Evolutionary conservation across 83 land plant genomes (phyloP).

Genomic region (Isoetes engelmannii): DNA sequence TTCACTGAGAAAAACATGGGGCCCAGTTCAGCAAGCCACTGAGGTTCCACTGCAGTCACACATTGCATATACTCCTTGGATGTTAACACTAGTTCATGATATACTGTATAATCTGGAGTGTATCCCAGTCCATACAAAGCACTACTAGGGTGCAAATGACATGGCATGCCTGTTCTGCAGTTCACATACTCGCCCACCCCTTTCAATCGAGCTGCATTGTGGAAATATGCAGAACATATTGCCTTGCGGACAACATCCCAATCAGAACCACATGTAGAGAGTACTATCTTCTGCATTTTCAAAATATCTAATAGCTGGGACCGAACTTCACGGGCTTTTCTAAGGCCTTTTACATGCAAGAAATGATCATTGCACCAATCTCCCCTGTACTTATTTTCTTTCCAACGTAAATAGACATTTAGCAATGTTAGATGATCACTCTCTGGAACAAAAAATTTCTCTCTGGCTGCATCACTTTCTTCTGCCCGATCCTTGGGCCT

Average conservation of each 20-base stretch:
- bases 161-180: constrained; percentile 72
- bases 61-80: constrained; percentile 77
- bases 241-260: constrained; percentile 70
- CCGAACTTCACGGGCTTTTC: constrained; percentile 66
- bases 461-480: constrained; percentile 76
- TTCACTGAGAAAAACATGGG: constrained; percentile 98
- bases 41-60: constrained; percentile 73
- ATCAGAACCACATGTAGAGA: constrained; percentile 78
- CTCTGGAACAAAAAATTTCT: constrained; percentile 75
- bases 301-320: constrained; percentile 81
- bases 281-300: constrained; percentile 64
- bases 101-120: constrained; percentile 65
- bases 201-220: constrained; percentile 64
- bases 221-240: constrained; percentile 67
- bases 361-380: constrained; percentile 75
- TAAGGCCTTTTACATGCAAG: constrained; percentile 56
- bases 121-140: constrained; percentile 72
- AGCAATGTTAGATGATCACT: constrained; percentile 65
- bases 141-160: constrained; percentile 72
- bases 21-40: constrained; percentile 94
- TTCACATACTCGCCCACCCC: constrained; percentile 73
- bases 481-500: constrained; percentile 68
- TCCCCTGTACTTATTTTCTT: constrained; percentile 55
- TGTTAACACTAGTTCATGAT: constrained; percentile 61
- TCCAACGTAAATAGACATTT: constrained; percentile 66